Evolutionary conservation across 73 alveolate genomes (phyloP).

Genomic region (Paramecium tetraurelia): DNA sequence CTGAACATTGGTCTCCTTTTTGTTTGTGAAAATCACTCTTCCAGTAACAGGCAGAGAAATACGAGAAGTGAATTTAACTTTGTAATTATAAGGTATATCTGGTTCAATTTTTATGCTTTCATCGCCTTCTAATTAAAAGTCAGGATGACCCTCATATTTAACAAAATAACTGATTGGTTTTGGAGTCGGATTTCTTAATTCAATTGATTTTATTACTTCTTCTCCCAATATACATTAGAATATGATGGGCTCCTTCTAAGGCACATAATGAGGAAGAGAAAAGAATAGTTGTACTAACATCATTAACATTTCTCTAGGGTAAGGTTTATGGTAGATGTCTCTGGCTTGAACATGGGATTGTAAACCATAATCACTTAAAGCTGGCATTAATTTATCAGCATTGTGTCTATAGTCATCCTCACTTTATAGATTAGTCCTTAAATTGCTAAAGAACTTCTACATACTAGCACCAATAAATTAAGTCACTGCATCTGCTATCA

Average conservation of each 20-base stretch:
- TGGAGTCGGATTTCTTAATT: slow-evolving; percentile 87
- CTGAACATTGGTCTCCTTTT: slow-evolving; percentile 91
- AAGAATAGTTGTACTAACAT: slow-evolving; percentile 85
- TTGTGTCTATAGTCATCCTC: slow-evolving; percentile 82
- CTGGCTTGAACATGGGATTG: slow-evolving; percentile 72
- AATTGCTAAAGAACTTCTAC: slow-evolving; percentile 1
- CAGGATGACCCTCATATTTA: slow-evolving; percentile 88
- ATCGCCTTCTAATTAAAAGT: slow-evolving; percentile 68
- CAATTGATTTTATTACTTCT: slow-evolving; percentile 86
- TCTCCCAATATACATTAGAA: slow-evolving; percentile 96
- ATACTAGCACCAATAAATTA: neutral
- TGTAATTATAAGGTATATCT: slow-evolving; percentile 82
- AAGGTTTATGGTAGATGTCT: slow-evolving; percentile 83
- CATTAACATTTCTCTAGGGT: slow-evolving; percentile 93
- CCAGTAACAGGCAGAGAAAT: slow-evolving; percentile 91
- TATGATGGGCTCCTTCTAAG: slow-evolving; percentile 88
- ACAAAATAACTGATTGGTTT: slow-evolving; percentile 95
- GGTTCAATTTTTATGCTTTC: slow-evolving; percentile 93
- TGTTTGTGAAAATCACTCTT: slow-evolving; percentile 90
- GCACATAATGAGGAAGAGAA: slow-evolving; percentile 96
- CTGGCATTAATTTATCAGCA: slow-evolving; percentile 86
- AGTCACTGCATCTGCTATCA: slow-evolving; percentile 6
- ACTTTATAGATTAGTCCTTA: slow-evolving; percentile 10
- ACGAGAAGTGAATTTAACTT: slow-evolving; percentile 89
- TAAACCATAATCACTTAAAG: slow-evolving; percentile 86